phyloP scores from a whole-genome alignment of 2,329 filamentous ascomycete species.

The Massarina eburnea region DNA sequence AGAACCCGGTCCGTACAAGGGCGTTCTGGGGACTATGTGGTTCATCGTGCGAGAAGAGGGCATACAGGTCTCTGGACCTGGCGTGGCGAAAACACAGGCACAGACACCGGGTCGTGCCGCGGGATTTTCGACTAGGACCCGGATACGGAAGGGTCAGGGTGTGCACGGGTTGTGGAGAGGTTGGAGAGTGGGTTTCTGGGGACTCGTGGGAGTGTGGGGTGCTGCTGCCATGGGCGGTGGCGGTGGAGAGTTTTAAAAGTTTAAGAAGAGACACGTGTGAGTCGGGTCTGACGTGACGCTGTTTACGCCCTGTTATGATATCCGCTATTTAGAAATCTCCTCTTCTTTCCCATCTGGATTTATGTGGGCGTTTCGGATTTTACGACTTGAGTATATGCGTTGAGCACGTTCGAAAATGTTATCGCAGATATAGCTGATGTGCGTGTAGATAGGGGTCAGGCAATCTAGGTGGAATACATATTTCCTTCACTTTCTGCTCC shows the following conservation, averaged over 20 bases:
- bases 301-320: too few relatives aligned
- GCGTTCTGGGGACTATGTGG: constrained; percentile 91
- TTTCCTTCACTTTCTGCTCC: too few relatives aligned
- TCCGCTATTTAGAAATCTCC: too few relatives aligned
- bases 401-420: too few relatives aligned
- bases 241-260: constrained; percentile 40
- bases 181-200: constrained; percentile 79
- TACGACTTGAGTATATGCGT: too few relatives aligned
- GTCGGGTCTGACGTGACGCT: too few relatives aligned
- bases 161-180: constrained; percentile 69
- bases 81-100: constrained; percentile 16
- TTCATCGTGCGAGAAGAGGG: constrained; percentile 84
- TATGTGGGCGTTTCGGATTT: too few relatives aligned
- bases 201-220: constrained; percentile 72
- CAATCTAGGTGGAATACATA: too few relatives aligned
- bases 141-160: constrained; percentile 65
- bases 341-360: too few relatives aligned
- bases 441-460: too few relatives aligned
- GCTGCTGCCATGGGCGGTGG: constrained; percentile 59
- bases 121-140: constrained; percentile 39
- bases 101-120: constrained; percentile 18
- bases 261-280: neutral
- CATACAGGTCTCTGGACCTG: constrained; percentile 40
- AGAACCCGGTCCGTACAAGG: constrained; percentile 75
- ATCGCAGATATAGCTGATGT: too few relatives aligned